A percentile compares a stretch with the other conserved stretches of the same genome.
Conservation (phyloP, 371 early-diverging fungal species). For the Lichtheimia ornata region DNA sequence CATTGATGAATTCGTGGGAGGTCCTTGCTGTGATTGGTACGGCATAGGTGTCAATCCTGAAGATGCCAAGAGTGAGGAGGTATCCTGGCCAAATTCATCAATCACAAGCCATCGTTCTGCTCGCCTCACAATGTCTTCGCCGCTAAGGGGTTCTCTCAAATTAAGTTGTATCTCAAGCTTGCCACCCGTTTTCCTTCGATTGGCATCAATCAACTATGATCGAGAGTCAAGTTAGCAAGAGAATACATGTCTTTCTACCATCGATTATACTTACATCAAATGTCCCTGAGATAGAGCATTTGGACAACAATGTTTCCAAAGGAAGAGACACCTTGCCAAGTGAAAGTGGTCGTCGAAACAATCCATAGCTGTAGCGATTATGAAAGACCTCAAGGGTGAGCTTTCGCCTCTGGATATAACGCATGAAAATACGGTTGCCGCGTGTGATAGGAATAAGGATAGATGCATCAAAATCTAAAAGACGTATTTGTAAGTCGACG, state of each 20-base stretch:
- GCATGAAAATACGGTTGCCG: conserved; percentile 56
- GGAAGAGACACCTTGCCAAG: conserved; percentile 67
- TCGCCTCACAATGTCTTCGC: conserved; percentile 61
- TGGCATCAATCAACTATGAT: conserved; percentile 60
- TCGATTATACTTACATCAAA: conserved; percentile 58
- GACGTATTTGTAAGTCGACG: background rate
- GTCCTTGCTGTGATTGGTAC: background rate
- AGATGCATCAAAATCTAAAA: conserved; percentile 58
- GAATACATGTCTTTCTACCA: background rate
- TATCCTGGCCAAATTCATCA: conserved; percentile 49
- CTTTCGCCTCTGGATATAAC: conserved; percentile 71
- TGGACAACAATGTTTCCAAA: conserved; percentile 59
- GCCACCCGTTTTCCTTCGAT: conserved; percentile 70
- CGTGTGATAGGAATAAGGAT: conserved; percentile 65
- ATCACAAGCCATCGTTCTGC: conserved; percentile 75
- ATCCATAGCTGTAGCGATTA: conserved; percentile 56
- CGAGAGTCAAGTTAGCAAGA: background rate
- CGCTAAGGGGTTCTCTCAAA: conserved; percentile 65
- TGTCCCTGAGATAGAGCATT: conserved; percentile 67
- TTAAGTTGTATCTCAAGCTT: conserved; percentile 69
- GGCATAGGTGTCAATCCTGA: conserved; percentile 29
- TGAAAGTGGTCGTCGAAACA: conserved; percentile 57
- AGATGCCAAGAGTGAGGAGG: conserved; percentile 19
- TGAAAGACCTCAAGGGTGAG: conserved; percentile 73
- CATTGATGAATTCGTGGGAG: background rate